These are phyloP conservation scores for Mucor racemosus DNA, from an alignment of 371 early-diverging fungal species.

Conservation along the genomic window DNA sequence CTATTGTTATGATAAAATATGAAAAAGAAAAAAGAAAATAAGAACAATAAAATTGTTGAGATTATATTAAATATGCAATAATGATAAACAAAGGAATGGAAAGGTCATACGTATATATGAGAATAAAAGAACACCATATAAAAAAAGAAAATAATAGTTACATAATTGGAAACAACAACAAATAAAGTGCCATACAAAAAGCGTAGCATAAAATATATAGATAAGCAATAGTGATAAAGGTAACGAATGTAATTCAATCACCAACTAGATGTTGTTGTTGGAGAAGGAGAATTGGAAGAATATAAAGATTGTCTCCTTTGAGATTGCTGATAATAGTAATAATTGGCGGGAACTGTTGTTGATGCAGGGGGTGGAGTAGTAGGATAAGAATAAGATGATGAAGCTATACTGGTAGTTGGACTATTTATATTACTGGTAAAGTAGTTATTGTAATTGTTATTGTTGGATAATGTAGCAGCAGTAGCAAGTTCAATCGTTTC, in stretches of 20 bases:
- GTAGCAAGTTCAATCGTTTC: conserved; percentile 22
- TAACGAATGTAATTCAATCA: background rate
- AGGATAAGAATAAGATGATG: background rate
- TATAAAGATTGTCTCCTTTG: background rate
- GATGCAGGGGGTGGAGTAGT: background rate
- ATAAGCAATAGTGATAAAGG: background rate
- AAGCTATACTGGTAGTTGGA: conserved; percentile 10
- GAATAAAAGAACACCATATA: background rate
- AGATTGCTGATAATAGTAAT: background rate
- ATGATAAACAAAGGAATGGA: background rate
- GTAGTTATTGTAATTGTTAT: background rate
- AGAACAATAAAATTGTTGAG: background rate
- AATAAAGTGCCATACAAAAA: background rate
- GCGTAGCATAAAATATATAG: background rate
- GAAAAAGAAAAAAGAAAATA: too few relatives aligned
- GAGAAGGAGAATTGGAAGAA: background rate
- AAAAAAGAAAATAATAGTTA: background rate
- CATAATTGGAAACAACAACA: conserved; percentile 1
- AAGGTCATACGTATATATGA: background rate
- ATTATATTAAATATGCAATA: background rate
- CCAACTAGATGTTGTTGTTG: background rate
- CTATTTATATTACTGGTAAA: background rate
- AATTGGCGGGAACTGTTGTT: background rate
- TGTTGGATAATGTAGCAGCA: background rate
- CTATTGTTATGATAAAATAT: background rate